These are phyloP conservation scores for Arctostaphylos glauca DNA, from an alignment of 148 eudicot genomes.

Conservation along the genomic window DNA sequence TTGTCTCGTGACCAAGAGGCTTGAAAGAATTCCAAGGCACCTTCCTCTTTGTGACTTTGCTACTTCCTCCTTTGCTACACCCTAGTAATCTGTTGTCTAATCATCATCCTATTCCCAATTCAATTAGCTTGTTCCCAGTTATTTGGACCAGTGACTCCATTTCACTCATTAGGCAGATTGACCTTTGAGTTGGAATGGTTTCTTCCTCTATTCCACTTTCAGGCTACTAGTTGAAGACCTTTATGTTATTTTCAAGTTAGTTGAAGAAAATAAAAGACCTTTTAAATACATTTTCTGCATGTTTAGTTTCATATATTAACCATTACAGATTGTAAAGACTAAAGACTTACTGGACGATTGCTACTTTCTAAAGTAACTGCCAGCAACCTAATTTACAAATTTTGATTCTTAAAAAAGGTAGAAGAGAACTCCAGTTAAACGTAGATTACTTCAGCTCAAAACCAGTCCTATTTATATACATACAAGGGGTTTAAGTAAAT, in stretches of 20 bases:
- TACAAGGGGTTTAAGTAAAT: background rate
- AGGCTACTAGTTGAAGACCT: background rate
- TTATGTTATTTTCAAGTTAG: background rate
- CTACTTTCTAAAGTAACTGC: background rate
- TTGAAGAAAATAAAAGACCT: background rate
- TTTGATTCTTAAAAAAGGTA: background rate
- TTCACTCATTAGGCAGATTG: background rate
- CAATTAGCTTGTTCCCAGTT: background rate
- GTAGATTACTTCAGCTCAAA: background rate
- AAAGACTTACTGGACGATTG: background rate
- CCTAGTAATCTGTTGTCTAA: background rate
- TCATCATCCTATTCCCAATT: background rate
- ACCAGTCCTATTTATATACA: background rate
- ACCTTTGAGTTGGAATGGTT: background rate
- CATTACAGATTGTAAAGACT: background rate
- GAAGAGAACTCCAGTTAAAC: background rate
- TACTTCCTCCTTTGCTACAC: background rate
- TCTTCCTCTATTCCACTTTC: background rate
- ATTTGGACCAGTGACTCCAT: background rate
- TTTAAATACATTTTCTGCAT: background rate
- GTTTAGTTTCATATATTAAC: background rate
- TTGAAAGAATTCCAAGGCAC: background rate
- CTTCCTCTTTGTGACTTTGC: background rate
- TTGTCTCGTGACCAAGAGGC: background rate
- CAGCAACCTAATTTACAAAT: background rate